A percentile compares a stretch with the other conserved stretches of the same genome.
phyloP scores from a whole-genome alignment of 352 stramenopile species.

The Phytophthora multivora region DNA sequence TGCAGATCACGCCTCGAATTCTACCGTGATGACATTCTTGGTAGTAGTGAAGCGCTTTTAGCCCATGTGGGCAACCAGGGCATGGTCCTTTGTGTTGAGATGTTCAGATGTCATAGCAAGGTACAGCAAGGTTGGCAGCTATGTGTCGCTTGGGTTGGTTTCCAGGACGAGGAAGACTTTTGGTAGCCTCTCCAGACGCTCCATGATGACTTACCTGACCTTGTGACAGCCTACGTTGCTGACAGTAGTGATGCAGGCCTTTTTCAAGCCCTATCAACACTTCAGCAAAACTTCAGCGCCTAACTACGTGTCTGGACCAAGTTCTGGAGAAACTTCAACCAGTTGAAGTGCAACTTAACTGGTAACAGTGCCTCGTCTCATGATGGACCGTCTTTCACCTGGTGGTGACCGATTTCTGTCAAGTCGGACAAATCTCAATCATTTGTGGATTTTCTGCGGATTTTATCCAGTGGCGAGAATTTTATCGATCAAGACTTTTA shows the following conservation, averaged over 20 bases:
- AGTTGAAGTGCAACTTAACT: background rate
- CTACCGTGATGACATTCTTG: background rate
- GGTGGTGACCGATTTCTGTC: background rate
- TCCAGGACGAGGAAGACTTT: background rate
- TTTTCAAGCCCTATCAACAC: background rate
- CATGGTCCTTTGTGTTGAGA: background rate
- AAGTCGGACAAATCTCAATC: no score
- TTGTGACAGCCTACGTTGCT: background rate
- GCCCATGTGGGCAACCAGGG: background rate
- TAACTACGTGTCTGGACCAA: background rate
- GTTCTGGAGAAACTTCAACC: background rate
- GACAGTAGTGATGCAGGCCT: background rate
- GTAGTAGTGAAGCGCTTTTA: background rate
- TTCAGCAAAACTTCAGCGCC: background rate
- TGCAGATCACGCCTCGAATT: background rate
- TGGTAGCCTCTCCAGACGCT: background rate
- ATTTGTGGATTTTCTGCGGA: background rate
- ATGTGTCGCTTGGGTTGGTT: background rate
- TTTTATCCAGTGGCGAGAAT: background rate
- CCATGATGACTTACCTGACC: background rate
- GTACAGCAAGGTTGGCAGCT: background rate
- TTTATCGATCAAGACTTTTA: background rate
- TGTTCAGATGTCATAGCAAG: background rate
- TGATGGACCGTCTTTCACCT: background rate
- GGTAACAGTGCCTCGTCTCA: background rate